Percentiles rank a stretch among this genome's conserved stretches.
Evolutionary conservation across 108 stramenopile species (phyloP).

Genomic region (Discostella stelligeroides): DNA sequence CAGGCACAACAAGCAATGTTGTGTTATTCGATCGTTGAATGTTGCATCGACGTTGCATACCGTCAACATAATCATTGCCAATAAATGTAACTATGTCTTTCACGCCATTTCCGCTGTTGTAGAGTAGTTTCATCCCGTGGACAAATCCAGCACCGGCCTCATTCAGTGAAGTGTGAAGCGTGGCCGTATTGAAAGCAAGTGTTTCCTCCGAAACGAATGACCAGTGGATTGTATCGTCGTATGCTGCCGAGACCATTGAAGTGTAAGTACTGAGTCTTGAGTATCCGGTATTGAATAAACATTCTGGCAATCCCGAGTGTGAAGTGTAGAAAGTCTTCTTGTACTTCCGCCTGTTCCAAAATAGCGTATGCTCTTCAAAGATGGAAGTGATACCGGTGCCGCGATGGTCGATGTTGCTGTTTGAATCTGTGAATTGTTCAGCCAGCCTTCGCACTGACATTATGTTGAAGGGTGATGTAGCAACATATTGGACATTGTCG

Average conservation of each 20-base stretch:
- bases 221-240: constrained; percentile 10
- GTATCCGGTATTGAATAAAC: constrained; percentile 11
- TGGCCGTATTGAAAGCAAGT: neutral
- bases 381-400: neutral
- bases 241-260: neutral
- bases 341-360: neutral
- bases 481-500: neutral
- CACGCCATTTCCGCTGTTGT: constrained; percentile 12
- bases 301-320: neutral
- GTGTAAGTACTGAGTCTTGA: neutral
- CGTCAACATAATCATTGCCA: neutral
- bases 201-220: neutral
- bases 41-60: neutral
- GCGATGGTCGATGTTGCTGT: neutral
- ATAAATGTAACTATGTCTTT: neutral
- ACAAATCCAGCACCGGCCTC: neutral
- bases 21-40: neutral
- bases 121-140: constrained; percentile 3
- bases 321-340: neutral
- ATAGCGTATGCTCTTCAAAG: constrained; percentile 5
- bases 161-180: neutral
- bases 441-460: neutral
- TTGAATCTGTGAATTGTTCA: neutral
- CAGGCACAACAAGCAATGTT: neutral
- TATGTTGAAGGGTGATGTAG: neutral